Base-by-base conservation (phyloP, 2,329 filamentous ascomycete genomes). In the Sarocladium kiliense region DNA sequence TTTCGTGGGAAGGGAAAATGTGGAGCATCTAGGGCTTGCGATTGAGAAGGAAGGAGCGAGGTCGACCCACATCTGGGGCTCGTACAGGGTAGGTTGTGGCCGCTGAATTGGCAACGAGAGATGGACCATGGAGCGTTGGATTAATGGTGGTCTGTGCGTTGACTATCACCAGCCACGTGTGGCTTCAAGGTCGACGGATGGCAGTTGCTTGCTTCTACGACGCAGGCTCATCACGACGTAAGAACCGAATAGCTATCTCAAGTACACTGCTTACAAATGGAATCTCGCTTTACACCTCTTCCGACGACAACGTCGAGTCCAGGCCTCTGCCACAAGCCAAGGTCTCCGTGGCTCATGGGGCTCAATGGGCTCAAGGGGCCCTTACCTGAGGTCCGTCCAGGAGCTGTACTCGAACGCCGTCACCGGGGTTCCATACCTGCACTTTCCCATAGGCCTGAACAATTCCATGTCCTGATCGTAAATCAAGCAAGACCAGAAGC, bases 1-100 rank as follows among this genome's bases (percentile, higher is more conserved):
- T 51, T 51, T 51, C 47, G 47, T 51, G 47, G 47, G 47, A 18
- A 23, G 18, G 47, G 47, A 51, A 44, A 51, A 51, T 34, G 26
- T 51, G 47, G 26, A 18, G 26, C 26, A 25, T 36, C 47, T 51
- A 51, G 47, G 47, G 47, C 47, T 51, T 51, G 27, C n/a, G 23
- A 34, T 19, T 32, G 44, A 30, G 47, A 36, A 23, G 27, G 10
- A 23, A 12, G 18, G n/a, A 32, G 47, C 3, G 21, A 27, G n/a
- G 14, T 14, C 3, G 16, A 12, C 36, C 4, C 27, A 34, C 18
- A 7, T 45, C 23, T 6, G 21, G 21, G 4, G 4, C 23, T 19
- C n/a, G 23, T 44, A 18, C 39, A 47, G 44, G 44, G 44, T 47
- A 47, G 44, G 12, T 23, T 9, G 41, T n/a, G n/a, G n/a, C n/a